A percentile compares a stretch with the other conserved stretches of the same genome.
Conservation (phyloP, 371 early-diverging fungal species). For the Chytridium lagenaria region DNA sequence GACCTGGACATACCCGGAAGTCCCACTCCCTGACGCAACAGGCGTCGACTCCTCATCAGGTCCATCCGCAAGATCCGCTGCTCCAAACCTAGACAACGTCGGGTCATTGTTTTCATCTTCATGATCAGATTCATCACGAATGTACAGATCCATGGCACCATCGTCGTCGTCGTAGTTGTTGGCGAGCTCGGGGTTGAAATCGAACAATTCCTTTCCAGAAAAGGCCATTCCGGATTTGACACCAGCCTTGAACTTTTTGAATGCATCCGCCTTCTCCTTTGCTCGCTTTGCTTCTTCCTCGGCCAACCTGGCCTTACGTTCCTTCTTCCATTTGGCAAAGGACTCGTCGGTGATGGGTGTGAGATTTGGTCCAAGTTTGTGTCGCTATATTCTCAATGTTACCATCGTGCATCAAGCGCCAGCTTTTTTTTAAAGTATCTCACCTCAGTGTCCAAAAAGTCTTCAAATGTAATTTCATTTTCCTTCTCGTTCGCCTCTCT, state of each 20-base stretch:
- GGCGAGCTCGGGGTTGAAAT: slow-evolving; percentile 88
- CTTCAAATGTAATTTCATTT: slow-evolving; percentile 88
- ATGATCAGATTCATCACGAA: slow-evolving; percentile 43
- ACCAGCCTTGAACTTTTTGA: slow-evolving; percentile 78
- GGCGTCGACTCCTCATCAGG: background rate
- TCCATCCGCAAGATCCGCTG: background rate
- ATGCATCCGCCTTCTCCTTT: slow-evolving; percentile 88
- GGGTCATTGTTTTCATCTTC: slow-evolving; percentile 44
- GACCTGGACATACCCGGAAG: slow-evolving; percentile 33
- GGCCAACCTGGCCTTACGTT: slow-evolving; percentile 76
- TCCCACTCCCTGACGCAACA: slow-evolving; percentile 7
- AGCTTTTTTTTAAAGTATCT: background rate
- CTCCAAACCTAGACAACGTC: slow-evolving; percentile 10
- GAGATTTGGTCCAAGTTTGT: slow-evolving; percentile 88
- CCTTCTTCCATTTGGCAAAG: slow-evolving; percentile 95
- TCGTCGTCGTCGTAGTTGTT: slow-evolving; percentile 42
- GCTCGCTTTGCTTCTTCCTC: slow-evolving; percentile 70
- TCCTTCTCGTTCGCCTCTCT: slow-evolving; percentile 73
- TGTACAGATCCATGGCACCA: slow-evolving; percentile 52
- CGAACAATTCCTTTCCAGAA: slow-evolving; percentile 97
- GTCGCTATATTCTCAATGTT: slow-evolving; percentile 66
- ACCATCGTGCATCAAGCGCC: background rate
- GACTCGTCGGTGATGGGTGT: slow-evolving; percentile 97
- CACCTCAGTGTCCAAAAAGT: slow-evolving; percentile 95
- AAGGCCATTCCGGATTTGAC: slow-evolving; percentile 81